Evolutionary conservation across 768 basidiomycete genomes (phyloP).

Genomic region (Pleurotus pulmonarius): DNA sequence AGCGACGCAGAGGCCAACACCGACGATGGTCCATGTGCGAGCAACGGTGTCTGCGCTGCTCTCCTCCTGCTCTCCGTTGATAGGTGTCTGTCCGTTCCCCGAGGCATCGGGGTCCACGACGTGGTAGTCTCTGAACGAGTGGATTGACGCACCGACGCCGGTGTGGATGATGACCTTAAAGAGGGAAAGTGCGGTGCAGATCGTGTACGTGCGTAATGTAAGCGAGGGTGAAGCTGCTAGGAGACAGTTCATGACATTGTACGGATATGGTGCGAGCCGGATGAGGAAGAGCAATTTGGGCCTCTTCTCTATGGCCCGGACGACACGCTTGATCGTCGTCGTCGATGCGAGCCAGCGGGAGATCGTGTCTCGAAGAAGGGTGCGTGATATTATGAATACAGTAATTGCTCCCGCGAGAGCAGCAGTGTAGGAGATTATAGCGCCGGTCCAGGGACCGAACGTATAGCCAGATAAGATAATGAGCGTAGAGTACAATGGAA

Average conservation of each 20-base stretch:
- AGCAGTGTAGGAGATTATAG: slow-evolving; percentile 82
- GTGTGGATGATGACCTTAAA: slow-evolving; percentile 93
- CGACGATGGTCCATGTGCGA: slow-evolving; percentile 62
- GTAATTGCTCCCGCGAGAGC: slow-evolving; percentile 64
- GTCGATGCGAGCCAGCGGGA: slow-evolving; percentile 70
- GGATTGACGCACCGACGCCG: slow-evolving; percentile 79
- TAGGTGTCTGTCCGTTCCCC: slow-evolving; percentile 23
- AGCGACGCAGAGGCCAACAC: slow-evolving; percentile 66
- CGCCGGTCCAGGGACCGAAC: slow-evolving; percentile 80
- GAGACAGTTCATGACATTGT: slow-evolving; percentile 94
- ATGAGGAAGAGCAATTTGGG: slow-evolving; percentile 89
- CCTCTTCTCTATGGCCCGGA: slow-evolving; percentile 83
- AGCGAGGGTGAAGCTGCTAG: slow-evolving; percentile 85
- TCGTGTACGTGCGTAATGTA: slow-evolving; percentile 71
- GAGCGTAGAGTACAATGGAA: slow-evolving; percentile 91
- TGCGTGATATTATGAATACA: slow-evolving; percentile 79
- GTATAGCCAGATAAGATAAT: slow-evolving; percentile 92
- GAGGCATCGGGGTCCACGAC: slow-evolving; percentile 27
- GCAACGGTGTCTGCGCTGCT: slow-evolving; percentile 45
- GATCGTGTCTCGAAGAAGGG: slow-evolving; percentile 68
- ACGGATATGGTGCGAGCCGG: slow-evolving; percentile 87
- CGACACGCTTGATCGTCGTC: slow-evolving; percentile 70
- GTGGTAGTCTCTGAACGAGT: slow-evolving; percentile 74
- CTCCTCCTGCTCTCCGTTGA: slow-evolving; percentile 17
- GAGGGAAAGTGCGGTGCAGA: slow-evolving; percentile 78